Base-by-base conservation (phyloP, 441 rosid species). In the Rhodomyrtus psidioides region DNA sequence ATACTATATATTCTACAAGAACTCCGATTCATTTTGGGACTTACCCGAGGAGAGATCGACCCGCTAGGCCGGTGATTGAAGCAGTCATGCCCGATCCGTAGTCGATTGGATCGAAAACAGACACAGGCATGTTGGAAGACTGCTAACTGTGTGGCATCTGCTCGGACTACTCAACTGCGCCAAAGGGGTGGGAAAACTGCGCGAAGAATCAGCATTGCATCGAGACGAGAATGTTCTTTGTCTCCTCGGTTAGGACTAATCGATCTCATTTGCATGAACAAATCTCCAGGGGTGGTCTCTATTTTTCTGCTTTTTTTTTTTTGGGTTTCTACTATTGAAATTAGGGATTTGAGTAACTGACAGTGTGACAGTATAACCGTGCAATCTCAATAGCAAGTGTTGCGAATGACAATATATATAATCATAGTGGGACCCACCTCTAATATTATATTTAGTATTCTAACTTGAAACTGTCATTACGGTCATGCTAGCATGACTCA, bases 11-110 rank as follows among this genome's bases (percentile, higher is more conserved):
- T 95, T 97, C 92, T 97, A 95, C 13, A 87, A 94, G 94, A 96
- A 95, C 49, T 96, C 98, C 0, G 98, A 94, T 92, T 93, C 97
- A 56, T 97, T 97, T 88, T 95, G 99, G 98, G 91, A 89, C 49
- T 92, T 96, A 51, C 79, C 99, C 96, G 17, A 92, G 90, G 42
- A 94, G 88, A 86, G 89, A 88, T 85, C 97, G 92, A 84, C 92
- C 89, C 1, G 86, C 87, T 34, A 88, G 90, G 88, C 93, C 92
- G 23, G 92, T 90, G 92, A 88, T 94, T 27, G 91, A 91, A 82
- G 42, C 93, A 1, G 62, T 96, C 87, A 87, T 93, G 53, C 90
- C 91, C 86, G 96, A 90, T 86, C 92, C 86, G 1, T 93, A 92
- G 79, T 89, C 94, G 1, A 98, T 95, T 24, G 96, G 96, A 97